A percentile compares a stretch with the other conserved stretches of the same genome.
These are phyloP conservation scores for Pinus taeda DNA, from an alignment of 75 land plant genomes.

Conservation along the genomic window DNA sequence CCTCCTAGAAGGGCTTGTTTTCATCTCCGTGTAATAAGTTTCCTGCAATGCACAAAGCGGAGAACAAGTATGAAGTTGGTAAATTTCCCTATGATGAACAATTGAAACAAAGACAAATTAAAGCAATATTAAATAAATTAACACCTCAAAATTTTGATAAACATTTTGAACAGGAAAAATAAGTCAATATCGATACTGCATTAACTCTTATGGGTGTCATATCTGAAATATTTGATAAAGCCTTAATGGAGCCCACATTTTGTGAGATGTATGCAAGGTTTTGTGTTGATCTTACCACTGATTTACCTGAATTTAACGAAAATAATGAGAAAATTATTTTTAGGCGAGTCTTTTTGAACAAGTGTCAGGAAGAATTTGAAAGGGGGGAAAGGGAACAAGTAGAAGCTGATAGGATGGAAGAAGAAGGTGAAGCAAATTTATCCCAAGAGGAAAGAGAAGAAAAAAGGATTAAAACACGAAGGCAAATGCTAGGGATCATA, in stretches of 20 bases:
- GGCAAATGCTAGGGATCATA: constrained; percentile 98
- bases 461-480: constrained; percentile 59
- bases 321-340: constrained; percentile 86
- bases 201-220: constrained; percentile 85
- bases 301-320: constrained; percentile 78
- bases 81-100: too few species aligned
- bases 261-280: constrained; percentile 99
- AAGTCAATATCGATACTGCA: constrained; percentile 76
- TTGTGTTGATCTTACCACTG: constrained; percentile 70
- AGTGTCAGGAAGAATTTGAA: constrained; percentile 97
- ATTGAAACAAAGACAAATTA: constrained; percentile 64
- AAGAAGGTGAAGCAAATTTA: too few species aligned
- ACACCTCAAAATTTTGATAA: constrained; percentile 98
- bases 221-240: constrained; percentile 98
- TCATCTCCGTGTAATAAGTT: constrained; percentile 45
- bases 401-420: constrained; percentile 34
- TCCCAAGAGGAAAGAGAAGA: constrained; percentile 63
- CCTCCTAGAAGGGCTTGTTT: constrained; percentile 60
- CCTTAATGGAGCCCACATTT: constrained; percentile 93
- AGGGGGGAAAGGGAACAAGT: constrained; percentile 68
- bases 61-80: constrained; percentile 39
- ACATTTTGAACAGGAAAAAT: constrained; percentile 75
- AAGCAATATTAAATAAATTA: constrained; percentile 89
- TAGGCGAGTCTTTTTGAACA: constrained; percentile 81
- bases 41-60: constrained; percentile 76